Evolutionary conservation across 306 rosid species (phyloP), one percentile per base, ranked within the genome.

Genomic region (Prunus davidiana): DNA sequence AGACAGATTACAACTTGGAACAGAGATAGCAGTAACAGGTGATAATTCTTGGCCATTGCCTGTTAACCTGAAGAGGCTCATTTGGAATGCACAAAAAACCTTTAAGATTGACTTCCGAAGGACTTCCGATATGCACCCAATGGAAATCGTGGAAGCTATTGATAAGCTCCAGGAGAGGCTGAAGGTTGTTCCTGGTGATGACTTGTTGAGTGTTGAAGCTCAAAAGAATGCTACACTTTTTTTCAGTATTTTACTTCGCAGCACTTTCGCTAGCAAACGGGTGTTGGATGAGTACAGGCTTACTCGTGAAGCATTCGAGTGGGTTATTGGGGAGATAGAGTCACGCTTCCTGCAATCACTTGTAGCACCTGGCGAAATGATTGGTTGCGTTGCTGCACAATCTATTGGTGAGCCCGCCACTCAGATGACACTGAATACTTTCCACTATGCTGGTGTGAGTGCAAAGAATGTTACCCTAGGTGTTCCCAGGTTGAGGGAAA

Each of bases 391-490:
- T 47, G 99, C 99, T 66, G 99, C 99, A 49, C 99, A 95, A 69
- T 95, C 97, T 61, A 95, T 95, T 72, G 99, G 99, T 74, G 97
- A 95, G 64, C 99, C 99, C 64, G 99, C 99, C 25, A 95, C 99
- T 75, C 99, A 95, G 91, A 95, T 95, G 99, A 95, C 99, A 66
- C 93, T 95, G n/a, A 95, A 95, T 87, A 95, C 99, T 69, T 95
- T 95, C 83, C 99, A 95, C 51, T 95, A 90, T 82, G 99, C 99
- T 78, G 99, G 99, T 91, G 99, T 95, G 58, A 95, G 99, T 91
- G 99, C 99, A 58, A 95, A 95, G 92, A 95, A 95, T 45, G 99
- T 95, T 67, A 95, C 99, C 15, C 90, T 95, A 28, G 99, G 99
- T 84, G 99, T 95, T 73, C 99, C 99, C 70, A 88, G 99, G 86